phyloP scores from a whole-genome alignment of 148 eudicot species.

The Oxyria digyna region DNA sequence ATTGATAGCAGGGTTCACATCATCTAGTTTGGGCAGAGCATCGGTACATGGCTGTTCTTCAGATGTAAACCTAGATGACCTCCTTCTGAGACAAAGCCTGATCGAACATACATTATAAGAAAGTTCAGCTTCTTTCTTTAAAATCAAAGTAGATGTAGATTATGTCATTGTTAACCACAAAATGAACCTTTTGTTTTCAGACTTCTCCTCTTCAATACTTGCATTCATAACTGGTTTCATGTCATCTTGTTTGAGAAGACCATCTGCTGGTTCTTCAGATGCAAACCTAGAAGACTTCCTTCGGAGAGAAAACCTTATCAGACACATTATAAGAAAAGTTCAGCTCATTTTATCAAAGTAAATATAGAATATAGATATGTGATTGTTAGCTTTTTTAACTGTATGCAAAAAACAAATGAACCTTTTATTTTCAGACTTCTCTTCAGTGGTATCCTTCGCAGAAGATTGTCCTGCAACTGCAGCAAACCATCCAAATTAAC shows the following conservation, averaged over 20 bases:
- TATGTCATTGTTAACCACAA: too few species aligned
- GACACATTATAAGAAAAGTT: neutral
- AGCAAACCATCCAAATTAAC: neutral
- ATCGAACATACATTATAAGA: neutral
- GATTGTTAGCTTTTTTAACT: neutral
- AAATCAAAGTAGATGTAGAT: too few species aligned
- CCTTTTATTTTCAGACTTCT: conserved; percentile 60
- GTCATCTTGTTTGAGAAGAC: neutral
- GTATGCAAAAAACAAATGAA: conserved; percentile 7
- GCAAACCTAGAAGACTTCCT: neutral
- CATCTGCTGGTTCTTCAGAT: conserved; percentile 3
- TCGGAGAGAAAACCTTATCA: neutral
- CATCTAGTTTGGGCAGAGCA: neutral
- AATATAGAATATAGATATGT: neutral
- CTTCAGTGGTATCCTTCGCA: conserved; percentile 11
- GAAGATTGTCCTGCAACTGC: conserved; percentile 1
- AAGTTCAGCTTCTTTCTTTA: too few species aligned
- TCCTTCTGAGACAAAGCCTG: neutral
- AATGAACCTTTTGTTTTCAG: conserved; percentile 57
- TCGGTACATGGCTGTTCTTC: neutral
- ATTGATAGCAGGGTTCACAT: conserved; percentile 3
- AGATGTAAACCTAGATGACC: neutral
- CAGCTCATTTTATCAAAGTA: neutral
- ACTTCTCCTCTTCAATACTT: conserved; percentile 27
- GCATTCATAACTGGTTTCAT: neutral